These are phyloP conservation scores for Brasenia schreberi DNA, from an alignment of 164 flowering plant species.

Conservation along the genomic window DNA sequence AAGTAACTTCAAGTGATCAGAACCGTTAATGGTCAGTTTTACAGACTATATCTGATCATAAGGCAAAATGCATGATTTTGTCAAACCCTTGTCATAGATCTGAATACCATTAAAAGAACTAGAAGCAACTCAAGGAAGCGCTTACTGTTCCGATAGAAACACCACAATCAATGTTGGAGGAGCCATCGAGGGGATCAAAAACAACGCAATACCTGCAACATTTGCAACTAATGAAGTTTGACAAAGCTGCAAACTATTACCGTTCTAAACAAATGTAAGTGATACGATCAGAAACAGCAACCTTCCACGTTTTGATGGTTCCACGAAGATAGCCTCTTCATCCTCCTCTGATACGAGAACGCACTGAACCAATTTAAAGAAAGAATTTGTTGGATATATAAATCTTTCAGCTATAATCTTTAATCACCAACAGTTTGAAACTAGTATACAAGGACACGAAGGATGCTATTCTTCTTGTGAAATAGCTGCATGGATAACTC, in stretches of 20 bases:
- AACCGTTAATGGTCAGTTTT: no score
- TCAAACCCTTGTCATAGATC: no score
- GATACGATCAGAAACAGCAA: conserved; percentile 8
- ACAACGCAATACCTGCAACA: conserved; percentile 65
- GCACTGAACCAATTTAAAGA: conserved; percentile 27
- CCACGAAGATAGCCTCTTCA: conserved; percentile 90
- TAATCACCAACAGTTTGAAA: not conserved
- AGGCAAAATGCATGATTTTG: no score
- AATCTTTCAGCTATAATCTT: not conserved
- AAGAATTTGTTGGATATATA: not conserved
- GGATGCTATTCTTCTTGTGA: not conserved
- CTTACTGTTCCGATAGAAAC: conserved; percentile 97
- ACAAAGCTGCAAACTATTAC: not conserved
- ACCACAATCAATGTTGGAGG: conserved; percentile 98
- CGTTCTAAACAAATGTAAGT: not conserved
- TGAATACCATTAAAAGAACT: no score
- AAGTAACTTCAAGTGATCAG: not conserved
- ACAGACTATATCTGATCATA: no score
- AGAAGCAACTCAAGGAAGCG: not conserved
- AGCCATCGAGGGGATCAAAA: conserved; percentile 97
- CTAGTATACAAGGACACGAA: not conserved
- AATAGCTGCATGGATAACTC: not conserved
- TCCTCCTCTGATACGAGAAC: conserved; percentile 98
- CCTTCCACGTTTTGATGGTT: conserved; percentile 77
- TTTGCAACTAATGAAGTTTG: conserved; percentile 1